phyloP scores from a whole-genome alignment of 2,329 filamentous ascomycete genomes.

The Pseudocercospora pini-densiflorae region DNA sequence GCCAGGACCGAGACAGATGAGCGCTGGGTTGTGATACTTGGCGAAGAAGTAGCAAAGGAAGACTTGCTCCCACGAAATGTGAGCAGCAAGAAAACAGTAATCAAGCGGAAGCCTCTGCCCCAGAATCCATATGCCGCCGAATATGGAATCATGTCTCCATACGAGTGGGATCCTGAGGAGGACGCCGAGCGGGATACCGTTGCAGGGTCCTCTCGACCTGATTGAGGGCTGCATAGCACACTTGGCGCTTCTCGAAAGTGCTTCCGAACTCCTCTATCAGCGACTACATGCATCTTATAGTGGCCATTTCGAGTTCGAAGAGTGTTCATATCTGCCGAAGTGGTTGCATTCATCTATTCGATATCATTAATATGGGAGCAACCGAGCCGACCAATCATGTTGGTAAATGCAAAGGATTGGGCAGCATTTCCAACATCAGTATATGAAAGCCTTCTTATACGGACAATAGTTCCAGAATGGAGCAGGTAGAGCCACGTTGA shows the following conservation, averaged over 20 bases:
- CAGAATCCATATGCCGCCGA: background rate
- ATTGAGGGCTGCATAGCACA: background rate
- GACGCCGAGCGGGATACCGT: background rate
- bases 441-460: background rate
- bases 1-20: constrained; percentile 19
- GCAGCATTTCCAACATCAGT: background rate
- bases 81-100: background rate
- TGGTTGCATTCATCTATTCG: constrained; percentile 2
- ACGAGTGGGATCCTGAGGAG: background rate
- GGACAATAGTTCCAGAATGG: background rate
- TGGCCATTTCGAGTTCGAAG: background rate
- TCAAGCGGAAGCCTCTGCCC: background rate
- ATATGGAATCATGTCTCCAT: background rate
- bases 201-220: background rate
- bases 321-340: background rate
- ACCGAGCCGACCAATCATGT: constrained; percentile 3
- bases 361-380: background rate
- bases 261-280: background rate
- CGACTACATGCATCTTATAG: background rate
- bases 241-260: background rate
- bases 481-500: background rate
- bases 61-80: background rate
- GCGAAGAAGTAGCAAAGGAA: background rate
- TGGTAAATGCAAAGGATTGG: background rate
- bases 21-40: constrained; percentile 19